A percentile compares a stretch with the other conserved stretches of the same genome.
phyloP scores from a whole-genome alignment of 768 basidiomycete species.

The Boletus fagicola region DNA sequence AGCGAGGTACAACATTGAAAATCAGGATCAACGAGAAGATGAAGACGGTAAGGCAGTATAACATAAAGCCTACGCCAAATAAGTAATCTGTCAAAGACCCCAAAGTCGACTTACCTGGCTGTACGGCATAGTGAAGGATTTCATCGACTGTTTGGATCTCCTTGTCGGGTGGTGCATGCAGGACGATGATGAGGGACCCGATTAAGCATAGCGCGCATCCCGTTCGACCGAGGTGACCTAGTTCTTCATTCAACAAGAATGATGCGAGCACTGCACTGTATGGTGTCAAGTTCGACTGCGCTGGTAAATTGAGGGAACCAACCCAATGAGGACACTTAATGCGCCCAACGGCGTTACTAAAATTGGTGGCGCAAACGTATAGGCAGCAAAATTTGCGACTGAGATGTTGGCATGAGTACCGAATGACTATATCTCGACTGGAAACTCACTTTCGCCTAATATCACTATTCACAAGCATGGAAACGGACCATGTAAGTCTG shows the following conservation, averaged over 20 bases:
- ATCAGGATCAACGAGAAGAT: constrained; percentile 86
- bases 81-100: background rate
- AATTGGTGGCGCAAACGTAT: constrained; percentile 96
- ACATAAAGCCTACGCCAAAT: constrained; percentile 69
- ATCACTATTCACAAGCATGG: constrained; percentile 60
- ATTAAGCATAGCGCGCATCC: constrained; percentile 82
- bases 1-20: constrained; percentile 75
- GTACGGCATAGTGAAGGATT: constrained; percentile 87
- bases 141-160: constrained; percentile 91
- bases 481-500: constrained; percentile 7
- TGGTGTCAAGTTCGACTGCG: constrained; percentile 8
- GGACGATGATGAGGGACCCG: constrained; percentile 90
- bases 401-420: background rate
- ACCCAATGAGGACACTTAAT: constrained; percentile 95
- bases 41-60: constrained; percentile 85
- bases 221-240: constrained; percentile 88
- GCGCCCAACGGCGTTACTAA: constrained; percentile 98
- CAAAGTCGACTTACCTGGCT: constrained; percentile 64
- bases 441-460: constrained; percentile 78
- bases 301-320: constrained; percentile 26
- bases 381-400: constrained; percentile 94
- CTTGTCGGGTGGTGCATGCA: constrained; percentile 97
- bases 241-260: constrained; percentile 86
- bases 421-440: background rate
- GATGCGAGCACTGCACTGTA: constrained; percentile 89